Percentiles rank a stretch among this genome's conserved stretches.
Conservation (phyloP, 2,329 filamentous ascomycete genomes). For the Metarhizium album region DNA sequence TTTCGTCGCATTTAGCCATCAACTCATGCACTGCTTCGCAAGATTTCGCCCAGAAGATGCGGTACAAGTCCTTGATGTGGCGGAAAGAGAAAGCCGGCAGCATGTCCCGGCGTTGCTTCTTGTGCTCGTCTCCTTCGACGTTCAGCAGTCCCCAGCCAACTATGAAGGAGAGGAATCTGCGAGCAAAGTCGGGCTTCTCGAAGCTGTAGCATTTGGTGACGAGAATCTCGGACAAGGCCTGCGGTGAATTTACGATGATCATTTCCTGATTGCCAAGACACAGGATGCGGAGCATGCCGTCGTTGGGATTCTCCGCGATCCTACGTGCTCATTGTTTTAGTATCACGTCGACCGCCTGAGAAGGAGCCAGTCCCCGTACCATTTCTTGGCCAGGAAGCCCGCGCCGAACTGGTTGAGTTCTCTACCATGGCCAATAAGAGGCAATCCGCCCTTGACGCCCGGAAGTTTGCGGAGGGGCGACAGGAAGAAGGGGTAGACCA, state of each 20-base stretch:
- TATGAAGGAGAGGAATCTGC: conserved; percentile 72
- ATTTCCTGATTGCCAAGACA: conserved; percentile 13
- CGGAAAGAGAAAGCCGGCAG: conserved; percentile 21
- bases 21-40: conserved; percentile 13
- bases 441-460: background rate
- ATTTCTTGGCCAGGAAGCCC: background rate
- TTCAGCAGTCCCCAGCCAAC: conserved; percentile 49
- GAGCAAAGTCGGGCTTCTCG: conserved; percentile 37
- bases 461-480: background rate
- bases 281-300: background rate
- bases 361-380: background rate
- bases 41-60: conserved; percentile 22
- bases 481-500: background rate
- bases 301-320: background rate
- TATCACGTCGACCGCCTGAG: too few species aligned
- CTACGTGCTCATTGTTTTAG: background rate
- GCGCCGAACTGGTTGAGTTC: background rate
- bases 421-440: background rate
- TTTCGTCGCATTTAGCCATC: conserved; percentile 1
- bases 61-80: conserved; percentile 22
- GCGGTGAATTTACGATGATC: conserved; percentile 44
- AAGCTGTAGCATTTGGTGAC: conserved; percentile 57
- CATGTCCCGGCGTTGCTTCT: conserved; percentile 20
- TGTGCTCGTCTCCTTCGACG: conserved; percentile 22
- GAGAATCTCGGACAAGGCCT: conserved; percentile 53